Base-by-base conservation (phyloP, 345 rosid species). In the Murraya paniculata region DNA sequence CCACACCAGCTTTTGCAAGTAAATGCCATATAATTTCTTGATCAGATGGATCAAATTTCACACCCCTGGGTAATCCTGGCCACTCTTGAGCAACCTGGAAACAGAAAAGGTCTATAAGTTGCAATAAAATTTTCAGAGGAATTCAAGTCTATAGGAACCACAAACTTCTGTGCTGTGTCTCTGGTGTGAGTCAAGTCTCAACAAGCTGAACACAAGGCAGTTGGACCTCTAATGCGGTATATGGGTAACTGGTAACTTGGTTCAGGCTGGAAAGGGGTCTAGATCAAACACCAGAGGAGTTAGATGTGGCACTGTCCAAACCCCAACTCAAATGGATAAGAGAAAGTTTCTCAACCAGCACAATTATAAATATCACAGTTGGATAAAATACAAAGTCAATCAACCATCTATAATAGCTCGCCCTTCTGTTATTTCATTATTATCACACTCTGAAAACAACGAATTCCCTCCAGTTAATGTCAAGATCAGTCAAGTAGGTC, bases 41-140 rank as follows among this genome's bases (percentile, higher is more conserved):
- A 82, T 96, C 97, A 78, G 97, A 87, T 64, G 99, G 99, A 86
- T 96, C 98, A 55, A 96, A 96, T 78, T 94, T 96, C 70, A 96
- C 99, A 68, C 98, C 99, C 70, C 82, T 84, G 1, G 99, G 99
- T 72, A 94, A 82, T 80, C 99, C 98, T 59, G 99, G 99, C 98
- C 98, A 96, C 30, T 83, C 88, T 69, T 86, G 90, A 86, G 78
- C 86, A 76, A 89, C 95, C 99, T 96, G 85, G 61, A 84, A 67
- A 70, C 19, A 64, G 27, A 38, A 22, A 28, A 75, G 33, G 33
- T 50, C 35, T 2, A 30, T 16, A 18, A 58, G 25, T 22, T 11
- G 1, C 7, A 30, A 50, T 33, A 50, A 1, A 25, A 60, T 18
- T 14, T 48, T 48, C 31, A 19, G 6, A 22, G 48, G 36, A 50